Evolutionary conservation across 805 yeast genomes (phyloP), one percentile per base, ranked within the genome.

Genomic region (Wickerhamomyces chambardii): DNA sequence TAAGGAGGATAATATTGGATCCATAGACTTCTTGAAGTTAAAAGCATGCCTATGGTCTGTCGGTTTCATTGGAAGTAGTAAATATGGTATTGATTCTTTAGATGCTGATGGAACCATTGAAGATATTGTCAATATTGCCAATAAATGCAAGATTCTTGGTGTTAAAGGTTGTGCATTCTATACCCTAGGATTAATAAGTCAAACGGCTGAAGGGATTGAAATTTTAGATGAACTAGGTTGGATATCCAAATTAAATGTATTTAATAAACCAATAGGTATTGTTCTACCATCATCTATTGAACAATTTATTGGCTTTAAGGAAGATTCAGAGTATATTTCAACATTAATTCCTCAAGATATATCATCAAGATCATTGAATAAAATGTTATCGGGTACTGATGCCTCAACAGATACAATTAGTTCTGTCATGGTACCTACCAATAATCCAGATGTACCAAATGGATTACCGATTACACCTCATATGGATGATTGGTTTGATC

Each of bases 1-100:
- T 11, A 49, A 46, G 28, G 41, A 44, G 18, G 46, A 42, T 7
- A 37, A 35, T 6, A 66, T 59, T 16, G 60, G 59, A 24, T 24
- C 27, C 5, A 64, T 65, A 6, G 56, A 58, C 15, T 39, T 63
- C 15, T 25, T 61, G 8, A 68, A 67, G 41, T 55, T 90, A 18
- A 85, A 84, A 50, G 84, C 89, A 10, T 73, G 81, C 25, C 47
- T 90, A 26, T 90, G 97, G 97, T 78, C 94, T 2, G 65, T 85
- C 25, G 97, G 96, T 0, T 78, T 79, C 47, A 75, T 89, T 22
- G 89, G 89, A 2, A 73, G 87, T 1, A 73, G 86, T 1, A 70
- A 70, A 9, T 59, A 68, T 34, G 97, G 97, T 0, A 75, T 82
- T 15, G 61, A 68, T 15, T 58, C 79, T 30, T 46, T 78, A 27